Percentiles rank a stretch among this genome's conserved stretches.
Conservation (phyloP, 2,329 filamentous ascomycete genomes). For the Magnaporthales sp. region DNA sequence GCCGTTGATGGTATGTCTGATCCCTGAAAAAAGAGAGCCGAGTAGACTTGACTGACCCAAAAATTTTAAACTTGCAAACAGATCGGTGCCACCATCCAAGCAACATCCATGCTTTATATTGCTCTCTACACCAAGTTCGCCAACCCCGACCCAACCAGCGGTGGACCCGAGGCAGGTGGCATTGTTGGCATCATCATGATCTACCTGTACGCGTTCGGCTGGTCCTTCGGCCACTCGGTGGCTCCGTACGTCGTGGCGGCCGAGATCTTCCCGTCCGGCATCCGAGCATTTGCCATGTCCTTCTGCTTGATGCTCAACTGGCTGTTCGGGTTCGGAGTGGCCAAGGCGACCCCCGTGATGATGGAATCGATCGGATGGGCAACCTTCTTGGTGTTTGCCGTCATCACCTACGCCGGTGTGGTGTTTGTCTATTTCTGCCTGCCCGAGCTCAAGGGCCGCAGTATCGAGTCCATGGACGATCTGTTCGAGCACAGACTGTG, state of each 20-base stretch:
- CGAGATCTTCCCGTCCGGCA: slow-evolving; percentile 23
- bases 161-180: slow-evolving; percentile 27
- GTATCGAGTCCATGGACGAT: slow-evolving; percentile 39
- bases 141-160: slow-evolving; percentile 14
- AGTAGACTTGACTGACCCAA: background rate
- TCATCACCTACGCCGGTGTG: slow-evolving; percentile 24
- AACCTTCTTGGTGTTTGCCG: slow-evolving; percentile 24
- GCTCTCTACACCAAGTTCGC: slow-evolving; percentile 25
- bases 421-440: slow-evolving; percentile 31
- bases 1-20: slow-evolving; percentile 14
- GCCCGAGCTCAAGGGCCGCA: slow-evolving; percentile 40
- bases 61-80: background rate
- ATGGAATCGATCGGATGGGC: slow-evolving; percentile 26
- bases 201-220: slow-evolving; percentile 20
- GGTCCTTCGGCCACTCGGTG: slow-evolving; percentile 19
- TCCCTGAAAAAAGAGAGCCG: background rate
- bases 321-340: slow-evolving; percentile 23
- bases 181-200: slow-evolving; percentile 29
- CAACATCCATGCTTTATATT: slow-evolving; percentile 19
- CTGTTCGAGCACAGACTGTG: slow-evolving; percentile 32
- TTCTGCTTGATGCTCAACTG: slow-evolving; percentile 23
- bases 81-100: slow-evolving; percentile 15
- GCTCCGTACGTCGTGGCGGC: slow-evolving; percentile 19
- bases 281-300: slow-evolving; percentile 21
- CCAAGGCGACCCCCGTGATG: slow-evolving; percentile 23